phyloP scores from a whole-genome alignment of 2,329 filamentous ascomycete species.

The Phaeosphaeriaceae sp. region DNA sequence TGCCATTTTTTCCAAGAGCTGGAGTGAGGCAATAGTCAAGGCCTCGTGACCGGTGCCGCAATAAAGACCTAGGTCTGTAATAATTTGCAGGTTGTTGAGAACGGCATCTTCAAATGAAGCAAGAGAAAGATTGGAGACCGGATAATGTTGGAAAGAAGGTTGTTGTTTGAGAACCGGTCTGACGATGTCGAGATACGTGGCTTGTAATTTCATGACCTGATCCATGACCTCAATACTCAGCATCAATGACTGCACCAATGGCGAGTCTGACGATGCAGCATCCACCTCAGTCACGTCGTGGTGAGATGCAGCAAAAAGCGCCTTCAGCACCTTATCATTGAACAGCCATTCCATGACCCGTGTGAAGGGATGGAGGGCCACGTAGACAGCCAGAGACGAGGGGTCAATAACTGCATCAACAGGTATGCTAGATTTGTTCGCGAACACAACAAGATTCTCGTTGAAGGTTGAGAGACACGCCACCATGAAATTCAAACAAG shows the following conservation, averaged over 20 bases:
- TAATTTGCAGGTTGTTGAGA: slow-evolving; percentile 76
- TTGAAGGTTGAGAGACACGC: slow-evolving; percentile 87
- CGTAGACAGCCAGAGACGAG: slow-evolving; percentile 78
- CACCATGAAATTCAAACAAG: slow-evolving; percentile 82
- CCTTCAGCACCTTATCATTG: slow-evolving; percentile 83
- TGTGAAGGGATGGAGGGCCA: slow-evolving; percentile 87
- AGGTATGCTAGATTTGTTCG: slow-evolving; percentile 75
- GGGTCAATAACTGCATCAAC: slow-evolving; percentile 78
- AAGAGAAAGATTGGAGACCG: slow-evolving; percentile 76
- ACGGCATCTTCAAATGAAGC: slow-evolving; percentile 93
- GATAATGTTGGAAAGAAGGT: slow-evolving; percentile 62
- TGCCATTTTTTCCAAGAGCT: slow-evolving; percentile 83
- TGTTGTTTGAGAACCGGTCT: slow-evolving; percentile 76
- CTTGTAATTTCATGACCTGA: slow-evolving; percentile 82
- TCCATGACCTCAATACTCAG: slow-evolving; percentile 84
- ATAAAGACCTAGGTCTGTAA: slow-evolving; percentile 85
- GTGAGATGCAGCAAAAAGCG: slow-evolving; percentile 79
- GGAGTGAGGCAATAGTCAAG: slow-evolving; percentile 79
- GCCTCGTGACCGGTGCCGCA: slow-evolving; percentile 83
- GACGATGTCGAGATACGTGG: slow-evolving; percentile 90
- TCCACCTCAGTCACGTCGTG: slow-evolving; percentile 76
- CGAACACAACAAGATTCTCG: slow-evolving; percentile 86
- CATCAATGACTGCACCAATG: slow-evolving; percentile 78
- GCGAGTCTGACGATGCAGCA: slow-evolving; percentile 75
- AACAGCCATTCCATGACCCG: slow-evolving; percentile 98